phyloP scores from a whole-genome alignment of 2,329 filamentous ascomycete species.

The Emmonsiellopsis sp. region DNA sequence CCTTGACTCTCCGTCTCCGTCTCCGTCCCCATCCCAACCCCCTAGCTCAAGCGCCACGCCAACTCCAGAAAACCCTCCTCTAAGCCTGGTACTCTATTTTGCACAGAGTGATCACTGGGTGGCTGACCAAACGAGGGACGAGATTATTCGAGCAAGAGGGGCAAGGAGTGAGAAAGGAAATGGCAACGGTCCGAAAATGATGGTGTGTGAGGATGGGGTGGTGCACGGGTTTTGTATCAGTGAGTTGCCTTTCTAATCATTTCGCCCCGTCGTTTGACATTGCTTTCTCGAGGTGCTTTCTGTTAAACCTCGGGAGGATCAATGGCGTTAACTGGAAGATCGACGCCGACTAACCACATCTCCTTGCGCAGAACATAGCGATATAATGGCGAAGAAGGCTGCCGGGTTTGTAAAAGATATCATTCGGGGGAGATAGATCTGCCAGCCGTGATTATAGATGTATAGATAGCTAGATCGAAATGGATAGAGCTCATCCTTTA shows the following conservation, averaged over 20 bases:
- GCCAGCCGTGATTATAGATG: constrained; percentile 1
- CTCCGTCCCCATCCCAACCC: background rate
- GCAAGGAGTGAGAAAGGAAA: constrained; percentile 16
- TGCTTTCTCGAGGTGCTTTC: background rate
- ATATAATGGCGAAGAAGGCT: constrained; percentile 43
- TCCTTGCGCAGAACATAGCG: constrained; percentile 25
- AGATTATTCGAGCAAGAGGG: constrained; percentile 40
- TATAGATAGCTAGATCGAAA: background rate
- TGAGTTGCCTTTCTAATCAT: constrained; percentile 18
- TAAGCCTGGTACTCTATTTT: constrained; percentile 49
- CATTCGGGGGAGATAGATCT: constrained; percentile 4
- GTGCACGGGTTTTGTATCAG: constrained; percentile 52
- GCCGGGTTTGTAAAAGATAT: constrained; percentile 39
- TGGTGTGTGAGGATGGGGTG: constrained; percentile 45
- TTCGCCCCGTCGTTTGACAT: background rate
- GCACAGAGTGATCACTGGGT: constrained; percentile 54
- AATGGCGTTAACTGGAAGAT: background rate
- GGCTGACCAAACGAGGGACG: constrained; percentile 47
- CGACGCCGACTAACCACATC: background rate
- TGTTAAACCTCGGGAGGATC: background rate
- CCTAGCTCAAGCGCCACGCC: constrained; percentile 4
- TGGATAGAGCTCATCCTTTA: background rate
- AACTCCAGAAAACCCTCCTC: constrained; percentile 21
- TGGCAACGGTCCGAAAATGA: constrained; percentile 40
- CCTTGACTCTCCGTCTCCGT: background rate